phyloP scores from a whole-genome alignment of 225 moss, liverwort and hornwort genomes.

The Anthoceros angustus region DNA sequence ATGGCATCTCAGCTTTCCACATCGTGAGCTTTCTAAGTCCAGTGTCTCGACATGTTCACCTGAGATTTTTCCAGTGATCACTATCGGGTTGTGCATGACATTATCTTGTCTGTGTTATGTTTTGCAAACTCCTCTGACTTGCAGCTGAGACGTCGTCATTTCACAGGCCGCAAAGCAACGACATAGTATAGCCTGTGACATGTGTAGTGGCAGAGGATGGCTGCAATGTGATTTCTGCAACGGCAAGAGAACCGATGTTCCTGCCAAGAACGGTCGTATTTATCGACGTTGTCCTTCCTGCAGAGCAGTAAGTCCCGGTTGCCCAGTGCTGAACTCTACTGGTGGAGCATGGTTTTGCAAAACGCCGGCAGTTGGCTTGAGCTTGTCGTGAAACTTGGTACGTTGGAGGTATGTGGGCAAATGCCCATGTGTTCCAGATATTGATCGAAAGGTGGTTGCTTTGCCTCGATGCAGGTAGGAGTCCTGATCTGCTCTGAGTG shows the following conservation, averaged over 20 bases:
- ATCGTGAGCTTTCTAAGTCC: too few species aligned
- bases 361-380: background rate
- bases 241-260: conserved; percentile 26
- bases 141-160: background rate
- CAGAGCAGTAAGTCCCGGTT: conserved; percentile 17
- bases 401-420: too few species aligned
- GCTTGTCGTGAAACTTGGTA: background rate
- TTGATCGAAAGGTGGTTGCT: too few species aligned
- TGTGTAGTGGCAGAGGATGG: conserved; percentile 25
- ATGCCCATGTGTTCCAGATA: too few species aligned
- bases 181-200: conserved; percentile 14
- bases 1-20: too few species aligned
- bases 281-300: conserved; percentile 27
- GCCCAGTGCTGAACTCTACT: too few species aligned
- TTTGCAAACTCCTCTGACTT: background rate
- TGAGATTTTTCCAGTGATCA: too few species aligned
- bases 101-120: too few species aligned
- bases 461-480: conserved; percentile 14
- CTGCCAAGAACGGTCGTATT: conserved; percentile 16
- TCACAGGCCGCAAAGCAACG: conserved; percentile 12
- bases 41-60: too few species aligned
- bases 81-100: too few species aligned
- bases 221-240: conserved; percentile 25
- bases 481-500: conserved; percentile 31
- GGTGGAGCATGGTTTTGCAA: background rate